Base-by-base conservation (phyloP, 176 grass and related monocot species). In the Ananas comosus region DNA sequence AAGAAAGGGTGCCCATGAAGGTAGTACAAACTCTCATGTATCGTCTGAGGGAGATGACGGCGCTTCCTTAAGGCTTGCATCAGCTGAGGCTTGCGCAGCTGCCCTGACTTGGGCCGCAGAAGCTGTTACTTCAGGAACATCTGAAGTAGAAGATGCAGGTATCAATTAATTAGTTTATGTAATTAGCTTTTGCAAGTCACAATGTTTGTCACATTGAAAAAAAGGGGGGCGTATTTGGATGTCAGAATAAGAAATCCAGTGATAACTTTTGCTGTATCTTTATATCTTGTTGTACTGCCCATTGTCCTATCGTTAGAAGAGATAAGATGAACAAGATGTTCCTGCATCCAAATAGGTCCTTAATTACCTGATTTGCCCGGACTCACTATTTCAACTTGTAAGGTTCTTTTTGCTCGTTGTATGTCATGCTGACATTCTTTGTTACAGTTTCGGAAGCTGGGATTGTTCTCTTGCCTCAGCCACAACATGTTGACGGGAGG, bases 51-150 rank as follows among this genome's bases (percentile, higher is more conserved):
- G 78, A 78, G 75, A 79, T 51, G 68, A 68, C 9, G 80, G 72
- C 29, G 86, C 57, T 78, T 85, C 86, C 47, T 49, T 82, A 63
- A 88, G 94, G 53, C 24, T 80, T 64, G 85, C 75, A 68, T 93
- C 94, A 51, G 90, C 94, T 56, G 90, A 93, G 80, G 94, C 90
- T 50, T 93, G 85, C 66, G 90, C 87, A 70, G 70, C 80, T 67
- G 87, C 94, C 13, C 87, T 99, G 68, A 76, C 33, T 77, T 74
- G 83, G 33, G 94, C 90, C 29, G 81, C 82, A 68, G 87, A 85
- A 70, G 79, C 74, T 88, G 88, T 88, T 78, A 79, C 82, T 71
- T 85, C 80, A 51, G 82, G 89, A 66, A 84, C 76, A 25, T 77
- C 78, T 29, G 78, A 81, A 88, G 80, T 73, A 54, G 87, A 73